phyloP scores from a whole-genome alignment of 2,329 filamentous ascomycete species.

The Plenodomus biglobosus region DNA sequence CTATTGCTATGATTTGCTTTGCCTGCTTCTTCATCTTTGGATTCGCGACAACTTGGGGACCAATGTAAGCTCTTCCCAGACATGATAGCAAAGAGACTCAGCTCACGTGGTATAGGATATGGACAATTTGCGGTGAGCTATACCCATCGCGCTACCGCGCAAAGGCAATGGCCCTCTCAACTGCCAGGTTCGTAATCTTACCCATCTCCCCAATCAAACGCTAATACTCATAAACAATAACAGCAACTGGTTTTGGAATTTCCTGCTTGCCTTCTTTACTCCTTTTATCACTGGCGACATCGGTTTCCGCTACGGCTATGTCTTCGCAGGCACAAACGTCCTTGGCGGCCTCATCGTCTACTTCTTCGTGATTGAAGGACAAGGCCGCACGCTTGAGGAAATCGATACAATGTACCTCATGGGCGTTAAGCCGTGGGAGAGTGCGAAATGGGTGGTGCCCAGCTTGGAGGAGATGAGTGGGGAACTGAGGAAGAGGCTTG shows the following conservation, averaged over 20 bases:
- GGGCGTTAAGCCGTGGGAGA: constrained; percentile 64
- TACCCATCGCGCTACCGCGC: constrained; percentile 60
- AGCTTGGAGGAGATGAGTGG: constrained; percentile 30
- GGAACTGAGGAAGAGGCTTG: constrained; percentile 25
- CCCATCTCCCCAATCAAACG: no score
- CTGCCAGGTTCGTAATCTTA: no score
- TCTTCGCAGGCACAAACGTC: constrained; percentile 72
- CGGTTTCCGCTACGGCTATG: constrained; percentile 71
- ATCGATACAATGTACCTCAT: constrained; percentile 72
- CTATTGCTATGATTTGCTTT: constrained; percentile 63
- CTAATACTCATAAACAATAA: background rate
- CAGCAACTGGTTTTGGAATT: constrained; percentile 48
- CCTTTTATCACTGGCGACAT: constrained; percentile 73
- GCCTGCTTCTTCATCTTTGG: constrained; percentile 67
- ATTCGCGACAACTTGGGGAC: constrained; percentile 69
- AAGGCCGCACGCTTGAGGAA: constrained; percentile 73
- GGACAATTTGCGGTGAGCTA: constrained; percentile 58
- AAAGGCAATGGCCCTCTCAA: constrained; percentile 47
- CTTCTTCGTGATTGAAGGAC: constrained; percentile 75
- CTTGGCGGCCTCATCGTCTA: constrained; percentile 66
- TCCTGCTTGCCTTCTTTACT: constrained; percentile 65
- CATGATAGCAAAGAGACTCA: no score
- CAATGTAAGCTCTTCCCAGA: constrained; percentile 46
- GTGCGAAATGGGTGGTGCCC: constrained; percentile 52
- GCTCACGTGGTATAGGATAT: constrained; percentile 39